phyloP scores from a whole-genome alignment of 139 green algal genomes.

The Protoeuglena noctilucae region DNA sequence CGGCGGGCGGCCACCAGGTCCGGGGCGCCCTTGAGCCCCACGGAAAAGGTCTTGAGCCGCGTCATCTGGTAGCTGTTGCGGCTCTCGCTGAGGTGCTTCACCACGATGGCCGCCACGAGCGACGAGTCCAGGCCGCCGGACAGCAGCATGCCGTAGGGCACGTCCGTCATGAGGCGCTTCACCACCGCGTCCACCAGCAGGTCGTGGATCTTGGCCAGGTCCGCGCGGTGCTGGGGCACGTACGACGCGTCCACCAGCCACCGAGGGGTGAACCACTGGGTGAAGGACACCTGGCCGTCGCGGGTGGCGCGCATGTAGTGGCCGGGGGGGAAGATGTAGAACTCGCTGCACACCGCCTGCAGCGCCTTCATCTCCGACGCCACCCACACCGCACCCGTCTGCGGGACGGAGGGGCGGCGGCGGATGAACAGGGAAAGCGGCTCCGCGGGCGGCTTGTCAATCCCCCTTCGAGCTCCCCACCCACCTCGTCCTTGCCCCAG shows the following conservation, averaged over 20 bases:
- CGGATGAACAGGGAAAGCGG: no score
- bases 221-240: conserved; percentile 18
- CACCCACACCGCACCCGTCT: conserved; percentile 77
- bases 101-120: conserved; percentile 68
- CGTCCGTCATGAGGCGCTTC: conserved; percentile 93
- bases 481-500: conserved; percentile 58
- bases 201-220: conserved; percentile 28
- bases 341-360: conserved; percentile 34
- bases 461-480: no score
- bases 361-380: conserved; percentile 92
- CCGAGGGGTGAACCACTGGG: conserved; percentile 68
- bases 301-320: no score
- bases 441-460: no score
- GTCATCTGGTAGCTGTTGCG: conserved; percentile 30
- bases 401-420: no score
- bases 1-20: conserved; percentile 75
- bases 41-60: conserved; percentile 74
- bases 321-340: conserved; percentile 59
- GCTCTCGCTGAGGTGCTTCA: conserved; percentile 38
- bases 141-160: conserved; percentile 85
- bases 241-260: conserved; percentile 33
- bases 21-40: conserved; percentile 74
- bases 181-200: conserved; percentile 63
- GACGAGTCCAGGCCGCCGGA: conserved; percentile 86
- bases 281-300: conserved; percentile 16